phyloP scores from a whole-genome alignment of 202 grass and related monocot genomes.

The Cymbopogon flexuosus region DNA sequence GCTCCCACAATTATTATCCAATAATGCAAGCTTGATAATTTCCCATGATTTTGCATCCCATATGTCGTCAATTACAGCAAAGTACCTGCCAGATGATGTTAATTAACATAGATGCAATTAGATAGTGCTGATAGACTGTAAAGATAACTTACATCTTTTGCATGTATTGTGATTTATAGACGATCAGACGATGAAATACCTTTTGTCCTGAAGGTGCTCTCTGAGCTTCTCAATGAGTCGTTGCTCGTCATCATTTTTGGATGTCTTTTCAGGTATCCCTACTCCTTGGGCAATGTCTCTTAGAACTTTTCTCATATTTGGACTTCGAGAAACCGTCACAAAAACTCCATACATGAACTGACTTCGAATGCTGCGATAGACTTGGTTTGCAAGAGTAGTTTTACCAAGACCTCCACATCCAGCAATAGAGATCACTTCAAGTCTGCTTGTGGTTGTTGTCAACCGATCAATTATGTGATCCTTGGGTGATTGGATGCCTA shows the following conservation, averaged over 20 bases:
- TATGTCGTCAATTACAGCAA: background rate
- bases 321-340: background rate
- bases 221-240: background rate
- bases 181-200: background rate
- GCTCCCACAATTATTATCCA: background rate
- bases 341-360: background rate
- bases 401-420: background rate
- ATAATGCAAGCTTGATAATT: background rate
- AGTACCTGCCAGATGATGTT: background rate
- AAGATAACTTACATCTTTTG: no score
- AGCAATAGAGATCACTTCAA: background rate
- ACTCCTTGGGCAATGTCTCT: background rate
- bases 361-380: background rate
- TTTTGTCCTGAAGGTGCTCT: background rate
- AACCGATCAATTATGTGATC: no score
- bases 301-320: background rate
- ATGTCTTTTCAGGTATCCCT: no score
- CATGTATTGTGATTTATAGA: no score
- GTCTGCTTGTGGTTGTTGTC: no score
- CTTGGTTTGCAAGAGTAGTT: slow-evolving; percentile 1
- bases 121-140: background rate
- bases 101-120: background rate
- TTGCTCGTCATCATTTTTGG: background rate
- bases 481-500: background rate
- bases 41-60: background rate